Conservation (phyloP, 768 basidiomycete genomes). For the Tylopilus cervinicoccineus region DNA sequence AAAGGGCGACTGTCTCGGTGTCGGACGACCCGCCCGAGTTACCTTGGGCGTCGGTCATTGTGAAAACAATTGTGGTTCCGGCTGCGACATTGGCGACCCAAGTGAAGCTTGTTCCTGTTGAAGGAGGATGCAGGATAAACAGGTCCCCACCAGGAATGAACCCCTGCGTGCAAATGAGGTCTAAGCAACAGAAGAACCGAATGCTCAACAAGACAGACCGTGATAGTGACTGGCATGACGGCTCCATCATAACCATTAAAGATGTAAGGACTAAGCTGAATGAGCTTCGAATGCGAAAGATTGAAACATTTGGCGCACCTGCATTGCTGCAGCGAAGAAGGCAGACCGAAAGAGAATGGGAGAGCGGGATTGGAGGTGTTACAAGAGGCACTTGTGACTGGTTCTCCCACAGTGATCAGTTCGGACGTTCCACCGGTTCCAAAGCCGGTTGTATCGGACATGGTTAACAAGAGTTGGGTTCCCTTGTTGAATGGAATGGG, state of each 20-base stretch:
- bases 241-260: slow-evolving; percentile 46
- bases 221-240: slow-evolving; percentile 50
- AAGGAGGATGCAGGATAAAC: slow-evolving; percentile 42
- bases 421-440: slow-evolving; percentile 57
- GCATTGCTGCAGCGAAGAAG: slow-evolving; percentile 58
- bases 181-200: not conserved
- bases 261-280: slow-evolving; percentile 37
- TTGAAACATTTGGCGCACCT: slow-evolving; percentile 34
- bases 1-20: slow-evolving; percentile 42
- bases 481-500: slow-evolving; percentile 40
- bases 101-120: slow-evolving; percentile 33
- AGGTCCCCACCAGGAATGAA: slow-evolving; percentile 60
- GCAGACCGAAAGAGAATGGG: slow-evolving; percentile 47
- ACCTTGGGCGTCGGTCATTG: slow-evolving; percentile 49
- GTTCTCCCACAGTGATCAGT: slow-evolving; percentile 45
- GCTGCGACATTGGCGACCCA: slow-evolving; percentile 58
- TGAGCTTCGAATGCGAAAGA: slow-evolving; percentile 3
- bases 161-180: slow-evolving; percentile 35
- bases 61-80: slow-evolving; percentile 56
- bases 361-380: slow-evolving; percentile 42
- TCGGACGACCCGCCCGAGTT: slow-evolving; percentile 60
- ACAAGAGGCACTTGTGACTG: slow-evolving; percentile 43
- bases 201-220: slow-evolving; percentile 33
- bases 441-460: slow-evolving; percentile 73
- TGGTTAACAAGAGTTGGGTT: slow-evolving; percentile 48